Evolutionary conservation across 1,284 basidiomycete species (phyloP).

Genomic region (Lignosus rhinocerotis): DNA sequence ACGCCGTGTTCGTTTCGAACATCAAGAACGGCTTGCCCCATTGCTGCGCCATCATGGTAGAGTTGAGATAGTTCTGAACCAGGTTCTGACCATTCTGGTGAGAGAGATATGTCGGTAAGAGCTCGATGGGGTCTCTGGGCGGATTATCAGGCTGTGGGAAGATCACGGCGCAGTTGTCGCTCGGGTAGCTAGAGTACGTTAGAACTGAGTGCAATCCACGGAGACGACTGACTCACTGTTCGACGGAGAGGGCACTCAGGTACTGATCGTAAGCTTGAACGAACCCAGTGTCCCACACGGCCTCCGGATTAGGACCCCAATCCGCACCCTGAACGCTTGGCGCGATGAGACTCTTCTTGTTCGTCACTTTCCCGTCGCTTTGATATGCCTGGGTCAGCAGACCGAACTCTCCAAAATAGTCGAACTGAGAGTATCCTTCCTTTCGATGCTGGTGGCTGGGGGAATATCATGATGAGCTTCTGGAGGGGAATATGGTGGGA

Average conservation of each 20-base stretch:
- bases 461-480: neutral
- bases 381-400: constrained; percentile 42
- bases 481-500: neutral
- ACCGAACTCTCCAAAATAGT: constrained; percentile 53
- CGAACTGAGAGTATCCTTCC: constrained; percentile 40
- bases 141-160: constrained; percentile 32
- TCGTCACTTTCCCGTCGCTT: constrained; percentile 41
- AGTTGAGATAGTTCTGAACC: constrained; percentile 50
- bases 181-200: constrained; percentile 43
- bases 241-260: constrained; percentile 45
- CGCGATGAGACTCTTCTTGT: constrained; percentile 53
- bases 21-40: constrained; percentile 28
- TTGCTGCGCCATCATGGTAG: constrained; percentile 43
- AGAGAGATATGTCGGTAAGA: constrained; percentile 54
- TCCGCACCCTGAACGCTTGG: constrained; percentile 39
- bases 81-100: constrained; percentile 49
- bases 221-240: constrained; percentile 40
- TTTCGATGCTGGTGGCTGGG: constrained; percentile 35
- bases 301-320: constrained; percentile 32
- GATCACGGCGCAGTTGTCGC: constrained; percentile 38
- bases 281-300: constrained; percentile 49
- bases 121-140: constrained; percentile 42
- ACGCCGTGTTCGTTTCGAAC: constrained; percentile 58
- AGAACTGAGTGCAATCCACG: neutral
- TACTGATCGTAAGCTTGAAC: constrained; percentile 39